Evolutionary conservation across 805 yeast species (phyloP), one percentile per base, ranked within the genome.

Genomic region (Teunomyces aglyptinius): DNA sequence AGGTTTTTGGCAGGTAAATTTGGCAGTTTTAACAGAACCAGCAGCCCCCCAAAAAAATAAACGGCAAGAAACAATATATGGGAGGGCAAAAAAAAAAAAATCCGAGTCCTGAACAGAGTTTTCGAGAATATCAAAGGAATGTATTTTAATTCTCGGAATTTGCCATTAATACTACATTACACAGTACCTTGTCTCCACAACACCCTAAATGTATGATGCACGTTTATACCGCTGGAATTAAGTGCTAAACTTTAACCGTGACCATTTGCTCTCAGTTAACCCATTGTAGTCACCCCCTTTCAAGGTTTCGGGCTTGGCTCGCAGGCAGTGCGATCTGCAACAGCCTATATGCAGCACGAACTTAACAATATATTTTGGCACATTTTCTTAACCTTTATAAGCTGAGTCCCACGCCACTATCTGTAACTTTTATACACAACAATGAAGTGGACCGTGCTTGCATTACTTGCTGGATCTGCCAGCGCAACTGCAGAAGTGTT

Each of bases 401-500:
- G 18, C 33, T 18, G 16, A 31, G 33, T 31, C 16, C 16, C 16
- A n/a, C 32, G n/a, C 10, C 15, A 13, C 7, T 13, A 7, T 13
- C 33, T 24, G 18, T 18, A 26, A 19, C 32, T 16, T 19, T 38
- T 46, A 20, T 26, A 11, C 15, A 13, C 19, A 22, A n/a, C 46
- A 15, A 49, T 47, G 53, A 44, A 45, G 42, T 42, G 44, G 38
- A 31, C 19, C 24, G 29, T 38, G 18, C 29, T 44, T 26, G 31
- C 38, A 15, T 32, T 48, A 35, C 15, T 36, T 6, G 41, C 45
- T n/a, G 43, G 50, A 12, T 20, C 43, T 16, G 41, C 41, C 41
- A 47, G 33, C 35, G 26, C 52, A 24, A 47, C 31, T 39, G 26
- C 52, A 24, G 43, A 38, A 26, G 36, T 41, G 18, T 46, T 54